Percentiles rank a stretch among this genome's conserved stretches.
phyloP scores from a whole-genome alignment of 352 stramenopile genomes.

The Phytophthora citricola region DNA sequence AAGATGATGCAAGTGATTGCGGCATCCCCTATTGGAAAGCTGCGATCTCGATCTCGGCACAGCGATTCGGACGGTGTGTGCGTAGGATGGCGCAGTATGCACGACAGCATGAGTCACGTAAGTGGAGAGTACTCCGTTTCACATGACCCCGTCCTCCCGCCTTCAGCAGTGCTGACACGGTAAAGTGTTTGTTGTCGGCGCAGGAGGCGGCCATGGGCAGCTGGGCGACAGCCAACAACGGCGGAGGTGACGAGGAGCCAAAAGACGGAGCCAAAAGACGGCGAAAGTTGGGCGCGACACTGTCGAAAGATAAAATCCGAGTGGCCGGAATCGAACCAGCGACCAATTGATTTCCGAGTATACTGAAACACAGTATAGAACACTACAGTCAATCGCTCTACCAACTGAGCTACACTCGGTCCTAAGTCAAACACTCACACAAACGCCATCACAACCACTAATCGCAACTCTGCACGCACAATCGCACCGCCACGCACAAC shows the following conservation, averaged over 20 bases:
- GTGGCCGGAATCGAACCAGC: constrained; percentile 1
- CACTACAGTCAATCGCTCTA: constrained; percentile 1
- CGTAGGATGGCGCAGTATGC: no score
- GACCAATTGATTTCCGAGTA: constrained; percentile 1
- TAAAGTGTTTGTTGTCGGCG: no score
- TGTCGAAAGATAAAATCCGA: background rate
- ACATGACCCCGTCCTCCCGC: no score
- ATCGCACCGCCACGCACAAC: background rate
- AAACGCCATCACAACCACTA: background rate
- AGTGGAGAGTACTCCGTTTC: no score
- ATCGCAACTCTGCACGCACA: background rate
- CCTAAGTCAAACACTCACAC: background rate
- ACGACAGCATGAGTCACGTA: no score
- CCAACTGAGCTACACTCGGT: background rate
- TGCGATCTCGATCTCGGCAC: no score
- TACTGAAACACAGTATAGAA: constrained; percentile 3
- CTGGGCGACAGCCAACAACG: background rate
- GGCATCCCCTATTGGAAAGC: no score
- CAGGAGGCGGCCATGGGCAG: background rate
- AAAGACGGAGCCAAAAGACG: background rate
- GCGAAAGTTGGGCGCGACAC: background rate
- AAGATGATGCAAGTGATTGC: no score
- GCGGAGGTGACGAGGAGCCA: background rate
- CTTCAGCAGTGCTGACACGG: no score
- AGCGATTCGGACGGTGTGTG: no score